Base-by-base conservation (phyloP, 176 grass and related monocot species). In the Oryza glaberrima region DNA sequence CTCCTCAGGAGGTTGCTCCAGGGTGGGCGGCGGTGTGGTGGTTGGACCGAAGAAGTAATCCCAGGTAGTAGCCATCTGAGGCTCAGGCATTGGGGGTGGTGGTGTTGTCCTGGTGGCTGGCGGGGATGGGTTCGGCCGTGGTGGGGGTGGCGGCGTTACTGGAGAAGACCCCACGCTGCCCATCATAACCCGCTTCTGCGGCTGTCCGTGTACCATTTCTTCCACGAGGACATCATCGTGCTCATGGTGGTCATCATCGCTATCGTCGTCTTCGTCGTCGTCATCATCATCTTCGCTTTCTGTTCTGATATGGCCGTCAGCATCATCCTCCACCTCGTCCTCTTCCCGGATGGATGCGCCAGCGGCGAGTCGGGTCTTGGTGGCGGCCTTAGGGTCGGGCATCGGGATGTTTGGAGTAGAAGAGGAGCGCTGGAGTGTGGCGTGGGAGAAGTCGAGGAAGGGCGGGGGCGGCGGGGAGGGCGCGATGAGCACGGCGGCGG, bases 351-450 rank as follows among this genome's bases (percentile, higher is more conserved):
- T 98, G 82, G 87, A 1, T 45, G 67, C 26, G 10, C 79, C 83
- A 26, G 70, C 40, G 3, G 77, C 43, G 34, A 44, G 45, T 3
- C 20, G 73, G 70, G 78, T 92, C 83, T 87, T 90, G 70, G 72
- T 17, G 0, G 74, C 41, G 36, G 47, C 67, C 64, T 73, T 87
- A 23, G 82, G 66, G 49, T 87, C 88, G 1, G 93, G 83, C 40
- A 95, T 82, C 15, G 83, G 87, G 76, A 98, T 85, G 46, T 95
- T 94, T 19, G 96, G 95, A 80, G 94, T 95, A 69, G 89, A 95
- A 20, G 88, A 90, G 72, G 96, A 90, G 4, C 96, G 86, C 82
- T 94, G 91, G 32, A 98, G 85, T 17, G 70, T 78, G 66, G 70
- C 13, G 6, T 92, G 75, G 28, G 88, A 17, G 17, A 88, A 82